A percentile compares a stretch with the other conserved stretches of the same genome.
These are phyloP conservation scores for Trichoderma sp. DNA, from an alignment of 2,329 filamentous ascomycete genomes.

Conservation along the genomic window DNA sequence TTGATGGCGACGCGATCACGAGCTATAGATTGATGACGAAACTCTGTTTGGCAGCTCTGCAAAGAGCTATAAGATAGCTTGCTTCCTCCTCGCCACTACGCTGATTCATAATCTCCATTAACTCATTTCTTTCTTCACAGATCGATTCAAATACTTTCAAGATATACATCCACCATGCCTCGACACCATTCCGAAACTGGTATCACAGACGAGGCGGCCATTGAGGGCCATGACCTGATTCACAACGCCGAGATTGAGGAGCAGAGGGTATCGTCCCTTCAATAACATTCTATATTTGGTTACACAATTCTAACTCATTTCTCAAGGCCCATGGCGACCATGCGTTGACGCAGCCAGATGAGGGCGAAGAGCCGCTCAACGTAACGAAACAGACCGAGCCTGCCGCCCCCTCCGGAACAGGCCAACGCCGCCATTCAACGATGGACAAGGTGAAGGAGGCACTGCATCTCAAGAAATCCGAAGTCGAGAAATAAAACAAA, in stretches of 20 bases:
- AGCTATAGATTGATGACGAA: conserved; percentile 9
- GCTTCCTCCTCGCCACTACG: background rate
- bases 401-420: background rate
- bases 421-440: conserved; percentile 1
- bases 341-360: conserved; percentile 18
- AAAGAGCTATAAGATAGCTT: conserved; percentile 15
- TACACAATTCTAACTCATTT: background rate
- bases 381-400: background rate
- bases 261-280: conserved; percentile 23
- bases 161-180: conserved; percentile 9
- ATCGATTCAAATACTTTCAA: background rate
- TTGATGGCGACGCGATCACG: conserved; percentile 11
- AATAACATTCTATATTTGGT: no score
- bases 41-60: background rate
- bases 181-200: conserved; percentile 17
- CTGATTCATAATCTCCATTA: background rate
- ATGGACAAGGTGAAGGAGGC: conserved; percentile 21
- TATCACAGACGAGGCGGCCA: conserved; percentile 32
- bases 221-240: conserved; percentile 35
- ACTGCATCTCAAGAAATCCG: conserved; percentile 18
- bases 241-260: conserved; percentile 35
- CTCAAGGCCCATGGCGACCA: conserved; percentile 14
- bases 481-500: background rate
- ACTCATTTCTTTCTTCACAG: background rate
- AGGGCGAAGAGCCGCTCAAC: background rate